Evolutionary conservation across 163 green algal genomes (phyloP).

Genomic region (Scenedesmus sp.): DNA sequence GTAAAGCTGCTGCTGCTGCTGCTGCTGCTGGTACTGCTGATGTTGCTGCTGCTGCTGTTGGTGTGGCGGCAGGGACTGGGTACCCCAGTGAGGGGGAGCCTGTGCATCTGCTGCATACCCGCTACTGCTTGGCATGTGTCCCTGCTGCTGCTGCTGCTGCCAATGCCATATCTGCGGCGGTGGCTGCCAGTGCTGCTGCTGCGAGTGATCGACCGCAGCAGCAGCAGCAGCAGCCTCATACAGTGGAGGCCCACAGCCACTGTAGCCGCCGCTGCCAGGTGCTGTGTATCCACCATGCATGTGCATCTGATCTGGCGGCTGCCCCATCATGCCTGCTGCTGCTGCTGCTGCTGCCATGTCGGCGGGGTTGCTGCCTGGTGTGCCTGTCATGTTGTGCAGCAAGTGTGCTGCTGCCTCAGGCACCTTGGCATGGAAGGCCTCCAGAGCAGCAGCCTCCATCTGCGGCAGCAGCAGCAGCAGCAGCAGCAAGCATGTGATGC

Average conservation of each 20-base stretch:
- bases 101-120: too few species aligned
- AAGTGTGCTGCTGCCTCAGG: constrained; percentile 24
- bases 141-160: background rate
- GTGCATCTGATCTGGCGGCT: background rate
- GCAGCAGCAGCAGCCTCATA: background rate
- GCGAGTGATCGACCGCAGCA: background rate
- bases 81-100: too few species aligned
- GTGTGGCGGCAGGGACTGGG: background rate
- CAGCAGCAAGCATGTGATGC: background rate
- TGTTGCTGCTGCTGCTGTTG: background rate
- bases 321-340: background rate
- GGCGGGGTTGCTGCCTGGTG: background rate
- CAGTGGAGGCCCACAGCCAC: background rate
- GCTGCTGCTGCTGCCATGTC: constrained; percentile 24
- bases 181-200: constrained; percentile 18
- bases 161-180: background rate
- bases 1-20: background rate
- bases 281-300: background rate
- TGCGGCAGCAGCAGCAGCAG: background rate
- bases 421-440: constrained; percentile 34
- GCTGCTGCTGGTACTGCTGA: background rate
- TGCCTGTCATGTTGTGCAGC: constrained; percentile 26
- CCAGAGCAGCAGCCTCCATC: constrained; percentile 39
- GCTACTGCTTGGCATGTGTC: too few species aligned
- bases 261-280: background rate